A percentile compares a stretch with the other conserved stretches of the same genome.
Evolutionary conservation across 1,284 basidiomycete species (phyloP).

Genomic region (Puccinia polysora): DNA sequence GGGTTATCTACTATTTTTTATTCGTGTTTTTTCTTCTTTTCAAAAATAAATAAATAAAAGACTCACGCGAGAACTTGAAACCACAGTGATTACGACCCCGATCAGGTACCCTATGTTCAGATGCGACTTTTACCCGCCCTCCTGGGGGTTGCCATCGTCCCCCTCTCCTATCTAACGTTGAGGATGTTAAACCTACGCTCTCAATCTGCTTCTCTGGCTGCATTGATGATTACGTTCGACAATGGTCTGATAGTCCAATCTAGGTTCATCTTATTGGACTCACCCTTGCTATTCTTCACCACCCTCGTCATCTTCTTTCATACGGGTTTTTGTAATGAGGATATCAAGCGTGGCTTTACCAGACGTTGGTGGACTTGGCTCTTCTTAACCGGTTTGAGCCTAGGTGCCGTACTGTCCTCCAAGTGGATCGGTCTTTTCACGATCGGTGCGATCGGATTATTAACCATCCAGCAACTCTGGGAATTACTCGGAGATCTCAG

Average conservation of each 20-base stretch:
- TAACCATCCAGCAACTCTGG: conserved; percentile 86
- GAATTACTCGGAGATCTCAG: conserved; percentile 78
- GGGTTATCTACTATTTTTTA: too few species aligned
- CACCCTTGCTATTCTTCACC: conserved; percentile 95
- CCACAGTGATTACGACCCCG: conserved; percentile 65
- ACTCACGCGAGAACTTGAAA: too few species aligned
- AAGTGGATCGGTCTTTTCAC: conserved; percentile 99
- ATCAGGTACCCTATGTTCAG: conserved; percentile 81
- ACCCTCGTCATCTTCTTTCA: conserved; percentile 81
- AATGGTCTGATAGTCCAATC: conserved; percentile 94
- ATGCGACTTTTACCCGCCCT: conserved; percentile 89
- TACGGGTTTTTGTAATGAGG: conserved; percentile 64
- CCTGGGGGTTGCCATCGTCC: conserved; percentile 84
- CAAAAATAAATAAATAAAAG: conserved; percentile 31
- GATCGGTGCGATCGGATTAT: conserved; percentile 86
- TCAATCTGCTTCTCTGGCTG: conserved; percentile 80
- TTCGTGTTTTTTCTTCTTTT: background rate
- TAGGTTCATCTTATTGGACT: conserved; percentile 92
- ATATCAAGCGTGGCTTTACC: conserved; percentile 65
- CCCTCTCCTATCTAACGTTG: conserved; percentile 86
- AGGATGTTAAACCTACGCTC: conserved; percentile 84
- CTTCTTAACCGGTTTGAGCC: conserved; percentile 73
- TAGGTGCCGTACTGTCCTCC: conserved; percentile 86
- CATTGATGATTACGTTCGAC: conserved; percentile 89
- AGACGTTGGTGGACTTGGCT: conserved; percentile 89